These are phyloP conservation scores for Penicillium sp. DNA, from an alignment of 2,329 filamentous ascomycete species.

Conservation along the genomic window DNA sequence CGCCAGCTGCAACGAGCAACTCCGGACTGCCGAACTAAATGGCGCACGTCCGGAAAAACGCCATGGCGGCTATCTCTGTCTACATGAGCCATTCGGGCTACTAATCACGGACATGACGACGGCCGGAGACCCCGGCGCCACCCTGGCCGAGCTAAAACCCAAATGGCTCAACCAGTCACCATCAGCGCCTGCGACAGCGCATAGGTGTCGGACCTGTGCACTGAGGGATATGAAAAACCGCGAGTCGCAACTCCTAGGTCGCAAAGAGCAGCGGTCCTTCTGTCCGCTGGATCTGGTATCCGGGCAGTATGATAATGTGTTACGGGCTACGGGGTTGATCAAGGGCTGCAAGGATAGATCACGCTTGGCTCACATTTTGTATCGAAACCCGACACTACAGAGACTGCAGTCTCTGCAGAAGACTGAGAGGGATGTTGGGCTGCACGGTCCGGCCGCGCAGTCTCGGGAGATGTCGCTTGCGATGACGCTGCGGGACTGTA, in stretches of 20 bases:
- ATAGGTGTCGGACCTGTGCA: slow-evolving; percentile 74
- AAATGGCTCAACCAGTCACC: slow-evolving; percentile 81
- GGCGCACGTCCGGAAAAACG: slow-evolving; percentile 49
- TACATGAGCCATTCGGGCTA: slow-evolving; percentile 61
- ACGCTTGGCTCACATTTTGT: slow-evolving; percentile 34
- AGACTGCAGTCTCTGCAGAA: slow-evolving; percentile 37
- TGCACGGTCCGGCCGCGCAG: slow-evolving; percentile 35
- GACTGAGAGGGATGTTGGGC: slow-evolving; percentile 33
- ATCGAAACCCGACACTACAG: slow-evolving; percentile 34
- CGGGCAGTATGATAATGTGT: slow-evolving; percentile 42
- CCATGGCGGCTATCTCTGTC: slow-evolving; percentile 50
- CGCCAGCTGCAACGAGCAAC: slow-evolving; percentile 52
- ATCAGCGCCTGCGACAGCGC: slow-evolving; percentile 61
- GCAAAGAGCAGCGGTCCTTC: slow-evolving; percentile 44
- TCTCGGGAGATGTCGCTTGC: slow-evolving; percentile 59
- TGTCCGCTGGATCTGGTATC: slow-evolving; percentile 66
- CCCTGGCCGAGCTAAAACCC: slow-evolving; percentile 72
- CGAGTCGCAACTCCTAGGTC: slow-evolving; percentile 30
- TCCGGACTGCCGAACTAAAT: slow-evolving; percentile 49
- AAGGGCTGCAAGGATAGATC: slow-evolving; percentile 38
- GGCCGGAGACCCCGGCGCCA: slow-evolving; percentile 30
- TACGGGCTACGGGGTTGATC: slow-evolving; percentile 41
- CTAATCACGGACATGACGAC: slow-evolving; percentile 72
- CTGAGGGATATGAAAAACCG: slow-evolving; percentile 49
- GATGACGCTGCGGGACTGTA: slow-evolving; percentile 80